phyloP scores from a whole-genome alignment of 78 protist genomes.

The slime mould (Dictyostelium discoideum) region dicty_2.7 NC_007091.3:881501-882000 shows the following conservation, averaged over 20 bases:
- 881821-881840: constrained; percentile 67
- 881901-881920: constrained; percentile 94
- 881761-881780: constrained; percentile 62
- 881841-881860: constrained; percentile 79
- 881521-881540: neutral
- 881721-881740: neutral
- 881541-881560: neutral
- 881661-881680: constrained; percentile 65
- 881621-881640: constrained; percentile 19
- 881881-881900: constrained; percentile 81
- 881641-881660: constrained; percentile 86
- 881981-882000: constrained; percentile 61
- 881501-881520: neutral
- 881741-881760: neutral
- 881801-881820: constrained; percentile 64
- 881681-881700: neutral
- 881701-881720: neutral
- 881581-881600: neutral
- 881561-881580: neutral
- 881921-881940: constrained; percentile 74
- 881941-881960: constrained; percentile 82
- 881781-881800: constrained; percentile 80
- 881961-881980: constrained; percentile 81
- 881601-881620: neutral
- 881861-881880: constrained; percentile 76